A percentile compares a stretch with the other conserved stretches of the same genome.
phyloP scores from a whole-genome alignment of 1,284 basidiomycete genomes.

The Phellopilus nigrolimitatus region DNA sequence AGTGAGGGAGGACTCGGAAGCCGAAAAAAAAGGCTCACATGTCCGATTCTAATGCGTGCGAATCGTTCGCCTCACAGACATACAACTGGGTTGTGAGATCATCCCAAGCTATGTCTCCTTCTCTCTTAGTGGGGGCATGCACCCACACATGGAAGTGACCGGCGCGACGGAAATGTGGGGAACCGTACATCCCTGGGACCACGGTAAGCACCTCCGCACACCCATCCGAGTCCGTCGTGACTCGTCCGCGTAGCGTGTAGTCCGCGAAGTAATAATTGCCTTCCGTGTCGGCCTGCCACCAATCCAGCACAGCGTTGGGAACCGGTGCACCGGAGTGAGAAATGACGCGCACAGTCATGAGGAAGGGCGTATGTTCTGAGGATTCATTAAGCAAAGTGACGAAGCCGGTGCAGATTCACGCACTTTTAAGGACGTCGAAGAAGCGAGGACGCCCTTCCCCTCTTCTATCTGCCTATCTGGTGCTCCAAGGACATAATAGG shows the following conservation, averaged over 20 bases:
- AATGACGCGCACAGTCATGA: conserved; percentile 25
- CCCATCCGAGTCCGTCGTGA: conserved; percentile 26
- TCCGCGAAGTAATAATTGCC: conserved; percentile 26
- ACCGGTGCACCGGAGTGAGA: conserved; percentile 27
- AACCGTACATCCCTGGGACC: conserved; percentile 26
- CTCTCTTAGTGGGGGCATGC: conserved; percentile 1
- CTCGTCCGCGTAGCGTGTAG: conserved; percentile 28
- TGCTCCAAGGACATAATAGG: conserved; percentile 26
- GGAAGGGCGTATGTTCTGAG: conserved; percentile 25
- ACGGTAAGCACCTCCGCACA: conserved; percentile 27
- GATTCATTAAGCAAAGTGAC: neutral
- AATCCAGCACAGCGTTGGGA: conserved; percentile 25
- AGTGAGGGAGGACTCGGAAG: too few species aligned
- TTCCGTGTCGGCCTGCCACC: conserved; percentile 28
- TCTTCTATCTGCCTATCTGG: conserved; percentile 26
- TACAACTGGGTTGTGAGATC: conserved; percentile 29
- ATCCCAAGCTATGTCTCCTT: conserved; percentile 15
- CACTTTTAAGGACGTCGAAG: conserved; percentile 25
- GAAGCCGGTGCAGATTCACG: too few species aligned
- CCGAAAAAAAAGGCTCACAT: conserved; percentile 22
- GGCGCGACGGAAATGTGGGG: conserved; percentile 15
- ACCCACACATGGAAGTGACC: conserved; percentile 28
- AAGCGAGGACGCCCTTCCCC: conserved; percentile 28
- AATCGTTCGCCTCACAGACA: conserved; percentile 26
- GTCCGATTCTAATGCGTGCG: conserved; percentile 21